phyloP scores from a whole-genome alignment of 1,139 yeast genomes.

The Suzukiozyma palmioleophila region DNA sequence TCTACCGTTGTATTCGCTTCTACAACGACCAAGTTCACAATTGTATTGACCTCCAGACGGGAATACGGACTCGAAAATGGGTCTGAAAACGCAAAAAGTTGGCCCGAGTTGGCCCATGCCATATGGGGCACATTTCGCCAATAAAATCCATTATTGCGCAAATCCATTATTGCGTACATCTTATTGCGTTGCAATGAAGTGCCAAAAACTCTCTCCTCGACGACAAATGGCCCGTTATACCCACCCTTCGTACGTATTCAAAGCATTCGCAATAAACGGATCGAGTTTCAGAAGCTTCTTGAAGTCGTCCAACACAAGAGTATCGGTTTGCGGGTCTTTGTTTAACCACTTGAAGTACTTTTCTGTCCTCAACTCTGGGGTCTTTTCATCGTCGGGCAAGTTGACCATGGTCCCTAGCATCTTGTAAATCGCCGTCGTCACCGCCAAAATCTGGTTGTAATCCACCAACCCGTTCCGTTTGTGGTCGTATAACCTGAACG shows the following conservation, averaged over 20 bases:
- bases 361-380: conserved; percentile 83
- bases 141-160: too few species aligned
- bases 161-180: too few species aligned
- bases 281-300: conserved; percentile 76
- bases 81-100: too few species aligned
- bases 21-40: too few species aligned
- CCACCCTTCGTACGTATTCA: conserved; percentile 75
- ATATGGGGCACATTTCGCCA: too few species aligned
- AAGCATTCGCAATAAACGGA: conserved; percentile 74
- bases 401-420: conserved; percentile 97
- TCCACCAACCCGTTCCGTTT: conserved; percentile 71
- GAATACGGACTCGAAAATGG: too few species aligned
- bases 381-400: conserved; percentile 84
- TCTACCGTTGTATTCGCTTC: too few species aligned
- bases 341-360: conserved; percentile 75
- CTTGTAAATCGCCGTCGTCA: conserved; percentile 81
- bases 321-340: conserved; percentile 61
- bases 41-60: too few species aligned
- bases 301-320: conserved; percentile 75
- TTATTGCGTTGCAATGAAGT: too few species aligned
- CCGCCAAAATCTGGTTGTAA: conserved; percentile 73
- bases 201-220: too few species aligned
- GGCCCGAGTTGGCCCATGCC: too few species aligned
- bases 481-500: conserved; percentile 82
- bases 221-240: too few species aligned